phyloP scores from a whole-genome alignment of 768 basidiomycete species.

The Cyclocybe aegerita region DNA sequence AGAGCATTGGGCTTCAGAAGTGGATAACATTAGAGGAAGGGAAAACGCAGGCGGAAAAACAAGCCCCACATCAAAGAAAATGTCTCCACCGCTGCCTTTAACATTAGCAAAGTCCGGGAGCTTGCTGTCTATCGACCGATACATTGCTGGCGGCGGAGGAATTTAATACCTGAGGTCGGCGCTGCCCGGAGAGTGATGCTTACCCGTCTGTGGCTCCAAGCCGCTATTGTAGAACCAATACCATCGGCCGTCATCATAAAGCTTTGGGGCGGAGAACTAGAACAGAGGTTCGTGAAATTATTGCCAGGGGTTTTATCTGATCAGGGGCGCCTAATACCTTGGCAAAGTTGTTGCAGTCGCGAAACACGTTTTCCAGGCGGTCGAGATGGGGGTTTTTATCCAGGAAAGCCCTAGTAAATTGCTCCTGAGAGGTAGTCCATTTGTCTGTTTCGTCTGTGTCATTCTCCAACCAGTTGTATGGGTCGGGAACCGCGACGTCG shows the following conservation, averaged over 20 bases:
- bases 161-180: not conserved
- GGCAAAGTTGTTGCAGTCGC: constrained; percentile 39
- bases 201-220: constrained; percentile 64
- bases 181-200: constrained; percentile 9
- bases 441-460: constrained; percentile 60
- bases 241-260: constrained; percentile 69
- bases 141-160: constrained; percentile 43
- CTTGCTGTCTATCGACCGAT: constrained; percentile 52
- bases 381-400: constrained; percentile 61
- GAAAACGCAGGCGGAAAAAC: not conserved
- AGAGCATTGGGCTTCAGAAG: constrained; percentile 66
- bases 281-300: constrained; percentile 2
- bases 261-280: constrained; percentile 62
- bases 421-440: constrained; percentile 64
- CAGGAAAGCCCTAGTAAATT: constrained; percentile 57
- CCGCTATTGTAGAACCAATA: constrained; percentile 84
- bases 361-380: constrained; percentile 59
- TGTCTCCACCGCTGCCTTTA: constrained; percentile 48
- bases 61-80: constrained; percentile 72
- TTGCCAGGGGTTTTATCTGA: not conserved
- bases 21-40: constrained; percentile 5
- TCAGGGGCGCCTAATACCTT: constrained; percentile 29
- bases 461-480: constrained; percentile 75
- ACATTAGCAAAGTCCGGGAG: constrained; percentile 55
- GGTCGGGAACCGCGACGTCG: constrained; percentile 62